Evolutionary conservation across 495 filamentous ascomycete species (phyloP).

Genomic region (Penicillium diatomitis): DNA sequence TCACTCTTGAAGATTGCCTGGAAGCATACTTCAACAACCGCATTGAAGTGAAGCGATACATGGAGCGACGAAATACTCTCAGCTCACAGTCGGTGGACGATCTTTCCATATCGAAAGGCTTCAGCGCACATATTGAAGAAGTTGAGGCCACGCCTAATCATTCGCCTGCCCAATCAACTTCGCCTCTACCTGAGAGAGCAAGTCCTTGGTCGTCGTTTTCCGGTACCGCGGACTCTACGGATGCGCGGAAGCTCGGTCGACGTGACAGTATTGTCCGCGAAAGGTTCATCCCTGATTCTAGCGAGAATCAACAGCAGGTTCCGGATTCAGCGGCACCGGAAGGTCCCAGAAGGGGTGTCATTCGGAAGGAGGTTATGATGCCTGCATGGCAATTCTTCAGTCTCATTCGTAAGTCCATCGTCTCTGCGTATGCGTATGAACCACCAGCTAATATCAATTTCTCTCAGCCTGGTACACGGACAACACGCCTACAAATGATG

Average conservation of each 20-base stretch:
- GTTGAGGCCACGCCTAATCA: slow-evolving; percentile 34
- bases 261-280: slow-evolving; percentile 56
- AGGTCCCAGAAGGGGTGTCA: slow-evolving; percentile 33
- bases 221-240: slow-evolving; percentile 16
- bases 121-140: slow-evolving; percentile 52
- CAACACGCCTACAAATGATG: slow-evolving; percentile 60
- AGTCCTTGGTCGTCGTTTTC: slow-evolving; percentile 24
- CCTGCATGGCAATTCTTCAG: slow-evolving; percentile 98
- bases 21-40: slow-evolving; percentile 92
- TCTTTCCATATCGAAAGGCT: slow-evolving; percentile 33
- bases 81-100: slow-evolving; percentile 45
- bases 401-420: slow-evolving; percentile 56
- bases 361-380: slow-evolving; percentile 82
- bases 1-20: slow-evolving; percentile 82
- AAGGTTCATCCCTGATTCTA: slow-evolving; percentile 41
- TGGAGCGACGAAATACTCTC: slow-evolving; percentile 53
- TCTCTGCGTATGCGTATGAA: background rate
- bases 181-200: slow-evolving; percentile 21
- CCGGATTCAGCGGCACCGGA: slow-evolving; percentile 7
- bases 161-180: slow-evolving; percentile 29
- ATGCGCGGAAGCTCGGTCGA: slow-evolving; percentile 27
- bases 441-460: slow-evolving; percentile 26
- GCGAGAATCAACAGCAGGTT: slow-evolving; percentile 27
- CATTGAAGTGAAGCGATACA: slow-evolving; percentile 79
- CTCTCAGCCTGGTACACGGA: slow-evolving; percentile 53